Base-by-base conservation (phyloP, 805 yeast genomes). In the Myxozyma geophila region DNA sequence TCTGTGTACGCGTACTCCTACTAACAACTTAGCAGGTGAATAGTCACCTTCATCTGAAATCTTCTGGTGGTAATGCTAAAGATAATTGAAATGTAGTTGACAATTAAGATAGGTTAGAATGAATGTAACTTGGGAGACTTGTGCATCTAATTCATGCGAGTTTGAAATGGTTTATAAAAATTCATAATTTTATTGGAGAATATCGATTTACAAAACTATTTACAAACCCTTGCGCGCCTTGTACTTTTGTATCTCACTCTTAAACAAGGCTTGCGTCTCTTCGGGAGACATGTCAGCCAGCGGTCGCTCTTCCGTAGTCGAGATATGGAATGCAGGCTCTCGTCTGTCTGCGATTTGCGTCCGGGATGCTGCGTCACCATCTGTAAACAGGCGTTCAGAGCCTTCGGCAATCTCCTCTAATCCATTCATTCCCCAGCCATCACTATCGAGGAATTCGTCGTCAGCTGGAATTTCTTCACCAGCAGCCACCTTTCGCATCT, bases 391-490 rank as follows among this genome's bases (percentile, higher is more conserved):
- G 2, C 39, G 33, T 12, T 36, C 53, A 6, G n/a, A 19, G 4
- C 37, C 56, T 10, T 58, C 39, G 5, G 28, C 48, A 7, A 21
- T 36, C 12, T 58, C 54, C 15, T 35, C 46, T 8, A 17, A 8
- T 13, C 41, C 46, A 1, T 57, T 54, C 28, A 33, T 44, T n/a
- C 39, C 50, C 55, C 51, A 51, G 28, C 52, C 54, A 17, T 48
- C 46, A 3, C 17, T 3, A 35, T 49, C 54, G 4, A 19, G 10
- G 21, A 47, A 39, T 23, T 23, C 60, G 12, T 39, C 52, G 12
- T 51, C 52, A 8, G 28, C 28, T 28, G 28, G 28, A 28, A 28
- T 28, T 28, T 28, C 28, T 28, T 28, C 28, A 5, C 28, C 28
- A 28, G 28, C 28, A 28, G 28, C 28, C 28, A 28, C 28, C 28